Percentiles rank a stretch among this genome's conserved stretches.
phyloP scores from a whole-genome alignment of 2,329 filamentous ascomycete genomes.

The Xylariaceae sp. region DNA sequence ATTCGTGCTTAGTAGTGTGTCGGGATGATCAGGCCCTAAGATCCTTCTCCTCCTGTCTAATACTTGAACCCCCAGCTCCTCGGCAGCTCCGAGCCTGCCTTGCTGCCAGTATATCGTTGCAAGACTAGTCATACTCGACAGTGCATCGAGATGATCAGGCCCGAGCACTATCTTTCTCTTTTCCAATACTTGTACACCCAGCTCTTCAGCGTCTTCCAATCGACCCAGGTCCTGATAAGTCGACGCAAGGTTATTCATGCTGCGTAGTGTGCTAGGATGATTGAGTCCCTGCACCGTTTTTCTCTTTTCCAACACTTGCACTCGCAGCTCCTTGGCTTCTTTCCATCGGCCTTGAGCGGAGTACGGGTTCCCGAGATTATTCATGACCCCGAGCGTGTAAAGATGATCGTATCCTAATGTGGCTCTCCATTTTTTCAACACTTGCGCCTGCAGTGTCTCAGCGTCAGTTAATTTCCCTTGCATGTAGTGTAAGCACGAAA shows the following conservation, averaged over 20 bases:
- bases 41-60: neutral
- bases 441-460: neutral
- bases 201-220: neutral
- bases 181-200: neutral
- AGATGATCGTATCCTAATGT: neutral
- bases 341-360: neutral
- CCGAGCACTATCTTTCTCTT: neutral
- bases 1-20: neutral
- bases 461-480: neutral
- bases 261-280: neutral
- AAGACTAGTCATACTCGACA: neutral
- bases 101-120: neutral
- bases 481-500: neutral
- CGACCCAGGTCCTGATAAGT: neutral
- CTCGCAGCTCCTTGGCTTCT: neutral
- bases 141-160: neutral
- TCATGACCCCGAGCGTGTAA: neutral
- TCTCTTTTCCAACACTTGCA: neutral
- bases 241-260: conserved; percentile 1
- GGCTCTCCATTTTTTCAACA: neutral
- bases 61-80: neutral
- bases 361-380: neutral
- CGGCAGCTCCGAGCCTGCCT: neutral
- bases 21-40: neutral
- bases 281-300: conserved; percentile 2